Evolutionary conservation across 2,329 filamentous ascomycete species (phyloP), one percentile per base, ranked within the genome.

Genomic region (Pseudogymnoascus sp.): DNA sequence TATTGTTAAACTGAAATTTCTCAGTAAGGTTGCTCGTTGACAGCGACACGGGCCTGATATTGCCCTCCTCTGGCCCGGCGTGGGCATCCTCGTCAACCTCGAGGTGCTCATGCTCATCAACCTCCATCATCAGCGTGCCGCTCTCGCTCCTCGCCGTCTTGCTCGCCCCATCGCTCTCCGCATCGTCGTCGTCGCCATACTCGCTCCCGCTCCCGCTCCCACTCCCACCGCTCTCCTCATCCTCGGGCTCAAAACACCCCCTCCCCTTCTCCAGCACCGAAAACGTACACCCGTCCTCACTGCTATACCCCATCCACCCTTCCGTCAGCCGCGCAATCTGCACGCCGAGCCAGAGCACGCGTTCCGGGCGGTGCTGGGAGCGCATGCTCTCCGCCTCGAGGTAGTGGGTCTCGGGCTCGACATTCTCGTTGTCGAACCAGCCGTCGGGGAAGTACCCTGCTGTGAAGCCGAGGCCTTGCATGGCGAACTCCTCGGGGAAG

Each of bases 381-480:
- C 59, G 33, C 31, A 37, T 60, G 2, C 33, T 37, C 16, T 60
- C 59, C 10, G 59, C 59, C 26, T 71, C 69, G 21, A 64, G 65
- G 24, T 67, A 66, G 16, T 70, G 68, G 31, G 70, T 68, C 21
- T 70, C 69, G 2, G 68, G 66, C 47, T 72, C 68, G 13, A 69
- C 65, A 60, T 71, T 71, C 31, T 68, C 66, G 59, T 68, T 69
- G 8, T 62, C 60, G 21, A 73, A 72, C 68, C 68, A 72, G 0
- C 62, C 44, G 8, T 63, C 59, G 0, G 71, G 69, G 26, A 68
- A 73, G 38, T 72, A 72, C 4, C 65, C 61, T 1, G 68, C 65
- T 1, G 68, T 64, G 64, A 67, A 73, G 0, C 69, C 59, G 2
- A 73, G 63, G 56, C n/a, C n/a, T n/a, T n/a, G n/a, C n/a, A n/a